Percentiles rank a stretch among this genome's conserved stretches.
Conservation (phyloP, 176 grass and related monocot species). For the maize (Zea mays) region Zm-B73-REFERENCE-NAM-5.0 NC_050101.1:93224001-93224500, state of each 20-base stretch:
- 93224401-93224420: neutral
- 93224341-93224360: neutral
- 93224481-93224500: neutral
- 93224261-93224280: no score
- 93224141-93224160: neutral
- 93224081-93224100: neutral
- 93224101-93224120: neutral
- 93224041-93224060: neutral
- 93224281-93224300: neutral
- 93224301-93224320: neutral
- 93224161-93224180: neutral
- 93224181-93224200: neutral
- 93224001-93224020: no score
- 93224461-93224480: neutral
- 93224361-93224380: neutral
- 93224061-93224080: neutral
- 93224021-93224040: neutral
- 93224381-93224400: neutral
- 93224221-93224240: neutral
- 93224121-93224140: neutral
- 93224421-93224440: neutral
- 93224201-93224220: neutral
- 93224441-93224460: neutral
- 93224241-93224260: neutral
- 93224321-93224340: neutral